Conservation (phyloP, 2,329 filamentous ascomycete genomes). For the Colletotrichum gigasporum region DNA sequence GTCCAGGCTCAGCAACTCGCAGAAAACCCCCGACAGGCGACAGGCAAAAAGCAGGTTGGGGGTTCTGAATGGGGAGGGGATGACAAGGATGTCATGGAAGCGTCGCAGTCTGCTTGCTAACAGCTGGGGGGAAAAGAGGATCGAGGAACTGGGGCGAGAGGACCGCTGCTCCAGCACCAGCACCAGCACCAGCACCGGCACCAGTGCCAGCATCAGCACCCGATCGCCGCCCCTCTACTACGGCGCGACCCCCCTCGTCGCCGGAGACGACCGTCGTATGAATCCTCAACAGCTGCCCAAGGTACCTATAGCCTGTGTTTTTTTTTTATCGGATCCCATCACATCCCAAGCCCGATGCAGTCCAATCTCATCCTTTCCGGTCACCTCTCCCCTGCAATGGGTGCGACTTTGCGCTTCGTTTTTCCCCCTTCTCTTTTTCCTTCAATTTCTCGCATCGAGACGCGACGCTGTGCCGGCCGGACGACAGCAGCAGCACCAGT, state of each 20-base stretch:
- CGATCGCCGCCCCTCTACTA: conserved; percentile 38
- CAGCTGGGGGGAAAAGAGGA: conserved; percentile 26
- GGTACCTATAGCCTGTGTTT: conserved; percentile 41
- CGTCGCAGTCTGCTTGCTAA: conserved; percentile 21
- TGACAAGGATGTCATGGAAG: conserved; percentile 4
- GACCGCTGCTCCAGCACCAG: conserved; percentile 28
- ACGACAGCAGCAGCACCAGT: background rate
- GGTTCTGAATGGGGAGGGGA: background rate
- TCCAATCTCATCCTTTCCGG: background rate
- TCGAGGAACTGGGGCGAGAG: conserved; percentile 28
- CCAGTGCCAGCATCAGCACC: conserved; percentile 38
- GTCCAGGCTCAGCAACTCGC: background rate
- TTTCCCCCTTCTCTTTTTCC: conserved; percentile 29
- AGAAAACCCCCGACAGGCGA: background rate
- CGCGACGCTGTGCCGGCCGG: conserved; percentile 9
- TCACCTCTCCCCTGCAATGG: conserved; percentile 28
- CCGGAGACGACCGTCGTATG: conserved; percentile 52
- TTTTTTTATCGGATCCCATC: background rate
- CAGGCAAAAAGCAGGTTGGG: background rate
- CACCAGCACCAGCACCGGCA: conserved; percentile 27
- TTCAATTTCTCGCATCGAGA: conserved; percentile 21
- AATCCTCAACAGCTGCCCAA: conserved; percentile 54
- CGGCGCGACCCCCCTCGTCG: conserved; percentile 45
- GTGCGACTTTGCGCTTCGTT: conserved; percentile 24
- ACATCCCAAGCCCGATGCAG: background rate